Base-by-base conservation (phyloP, 2,329 filamentous ascomycete genomes). In the Penicillium sp. region DNA sequence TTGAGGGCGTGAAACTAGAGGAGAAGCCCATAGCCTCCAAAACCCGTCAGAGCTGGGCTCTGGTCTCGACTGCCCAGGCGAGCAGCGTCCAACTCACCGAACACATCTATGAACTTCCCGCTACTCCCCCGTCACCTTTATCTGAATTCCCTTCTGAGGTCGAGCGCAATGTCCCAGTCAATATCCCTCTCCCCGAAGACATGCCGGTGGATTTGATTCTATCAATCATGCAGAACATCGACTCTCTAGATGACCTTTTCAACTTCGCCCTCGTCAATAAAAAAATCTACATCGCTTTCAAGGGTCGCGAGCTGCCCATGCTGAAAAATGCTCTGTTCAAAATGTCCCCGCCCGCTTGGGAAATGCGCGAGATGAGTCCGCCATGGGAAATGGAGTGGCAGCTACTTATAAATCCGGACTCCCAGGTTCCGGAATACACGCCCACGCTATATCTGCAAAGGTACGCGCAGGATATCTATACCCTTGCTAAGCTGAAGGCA, bases 261-360 rank as follows among this genome's bases (percentile, higher is more conserved):
- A 78, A 78, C 35, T 76, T 81, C 4, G 82, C 82, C 5, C 71
- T 81, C 8, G 75, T 85, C 47, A 85, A 82, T 66, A 78, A 76
- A 48, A 81, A 80, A 21, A 86, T 86, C 70, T 85, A 85, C 64
- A 75, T 75, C 4, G 78, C 84, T 0, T 87, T 84, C 71, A 85
- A 86, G 67, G 73, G 77, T 21, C 77, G 86, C 63, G 83, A 86
- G 62, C 72, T 86, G 47, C 68, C 75, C 0, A 73, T 86, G 3
- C 79, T 86, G 55, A 82, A 81, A 50, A 73, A 71, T 6, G 77
- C 82, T 0, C 67, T 84, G 4, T 78, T 75, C 51, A 81, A 79
- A 47, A 80, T 81, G 74, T 86, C 83, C 2, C 78, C 83, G 6
- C 77, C 85, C 1, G 84, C 83, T 0, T 86, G 82, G 82, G 85